Base-by-base conservation (phyloP, 139 green algal species). In the Ulvella scutata region DNA sequence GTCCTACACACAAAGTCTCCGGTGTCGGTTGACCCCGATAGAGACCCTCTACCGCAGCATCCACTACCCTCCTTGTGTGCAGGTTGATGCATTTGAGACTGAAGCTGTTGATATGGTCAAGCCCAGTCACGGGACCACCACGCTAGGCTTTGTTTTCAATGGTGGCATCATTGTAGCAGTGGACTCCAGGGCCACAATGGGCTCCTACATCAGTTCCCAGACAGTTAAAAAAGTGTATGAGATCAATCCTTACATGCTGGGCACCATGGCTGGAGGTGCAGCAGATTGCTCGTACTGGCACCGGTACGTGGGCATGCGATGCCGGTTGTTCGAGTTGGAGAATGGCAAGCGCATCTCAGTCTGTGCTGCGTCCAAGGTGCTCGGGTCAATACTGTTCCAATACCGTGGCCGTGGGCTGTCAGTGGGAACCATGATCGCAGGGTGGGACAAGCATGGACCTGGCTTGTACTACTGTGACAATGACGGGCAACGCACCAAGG, bases 221-320 rank as follows among this genome's bases (percentile, higher is more conserved):
- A 96, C 92, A 2, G 92, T 97, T 38, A 96, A 98, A 85, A 98
- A 98, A 79, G 93, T 99, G 2, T 98, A 99, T 40, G 93, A 98
- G 82, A 99, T 99, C 85, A 99, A 99, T 81, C 90, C 89, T 9
- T 98, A 89, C 85, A 83, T 99, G 36, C 84, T 99, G 60, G 95
- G 94, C 23, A 99, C 95, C 26, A 99, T 99, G 94, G 95, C 95
- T 37, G 95, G 95, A 74, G 95, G 93, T 51, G 95, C 95, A 6
- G 94, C 93, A 21, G 95, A 99, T 82, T 99, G 95, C 84, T 90
- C 96, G 80, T 98, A 97, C 81, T 98, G 94, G 94, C 89, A 96
- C 76, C 75, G 93, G 3, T 97, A 98, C 83, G 82, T 98, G 38
- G 93, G 94, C 13, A 85, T 86, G 74, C 91, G 97, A 88, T 99